Percentiles rank a stretch among this genome's conserved stretches.
Evolutionary conservation across 306 rosid species (phyloP).

Genomic region (Begonia masoniana): DNA sequence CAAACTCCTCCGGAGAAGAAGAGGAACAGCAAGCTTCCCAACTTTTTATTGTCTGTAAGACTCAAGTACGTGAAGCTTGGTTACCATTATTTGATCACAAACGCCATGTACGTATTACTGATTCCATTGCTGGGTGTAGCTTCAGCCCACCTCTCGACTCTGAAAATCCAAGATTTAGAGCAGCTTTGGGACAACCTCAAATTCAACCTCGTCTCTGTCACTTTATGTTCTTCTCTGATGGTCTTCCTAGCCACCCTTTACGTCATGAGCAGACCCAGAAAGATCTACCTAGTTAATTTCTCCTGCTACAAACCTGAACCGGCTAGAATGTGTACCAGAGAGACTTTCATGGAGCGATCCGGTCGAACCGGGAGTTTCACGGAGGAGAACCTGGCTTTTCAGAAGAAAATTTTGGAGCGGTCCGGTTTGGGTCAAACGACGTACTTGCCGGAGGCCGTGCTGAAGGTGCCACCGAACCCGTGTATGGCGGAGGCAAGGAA

Average conservation of each 20-base stretch:
- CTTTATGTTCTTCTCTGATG: background rate
- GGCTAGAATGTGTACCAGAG: background rate
- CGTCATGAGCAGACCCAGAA: background rate
- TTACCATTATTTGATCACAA: background rate
- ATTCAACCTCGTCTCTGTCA: background rate
- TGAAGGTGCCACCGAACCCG: background rate
- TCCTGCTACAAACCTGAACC: constrained; percentile 1
- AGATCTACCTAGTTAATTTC: background rate
- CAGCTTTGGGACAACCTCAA: background rate
- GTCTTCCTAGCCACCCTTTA: background rate
- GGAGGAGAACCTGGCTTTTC: background rate
- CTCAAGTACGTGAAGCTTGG: background rate
- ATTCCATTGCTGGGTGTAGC: background rate
- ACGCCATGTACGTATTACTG: background rate
- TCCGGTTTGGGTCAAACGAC: background rate
- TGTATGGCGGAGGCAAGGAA: background rate
- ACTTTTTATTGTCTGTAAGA: background rate
- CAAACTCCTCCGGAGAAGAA: too few relatives aligned
- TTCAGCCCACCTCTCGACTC: background rate
- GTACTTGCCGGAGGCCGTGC: background rate
- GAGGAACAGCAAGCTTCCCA: background rate
- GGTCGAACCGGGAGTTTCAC: background rate
- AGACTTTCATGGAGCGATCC: background rate
- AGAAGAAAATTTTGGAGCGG: background rate
- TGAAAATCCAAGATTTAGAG: background rate